Evolutionary conservation across 768 basidiomycete species (phyloP).

Genomic region (Fistulinella prunicolor): DNA sequence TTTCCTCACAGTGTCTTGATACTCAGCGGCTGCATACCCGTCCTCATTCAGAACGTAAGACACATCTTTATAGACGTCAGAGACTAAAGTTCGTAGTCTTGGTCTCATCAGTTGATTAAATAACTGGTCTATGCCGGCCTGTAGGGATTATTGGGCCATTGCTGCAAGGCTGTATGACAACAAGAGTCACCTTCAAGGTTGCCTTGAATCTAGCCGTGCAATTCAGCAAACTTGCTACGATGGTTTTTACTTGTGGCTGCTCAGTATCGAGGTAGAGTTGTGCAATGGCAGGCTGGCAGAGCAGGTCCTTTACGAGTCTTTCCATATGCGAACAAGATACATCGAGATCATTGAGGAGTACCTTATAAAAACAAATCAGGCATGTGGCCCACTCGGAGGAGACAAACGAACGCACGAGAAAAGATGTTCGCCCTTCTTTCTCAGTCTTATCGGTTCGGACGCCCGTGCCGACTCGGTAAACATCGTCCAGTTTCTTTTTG

Average conservation of each 20-base stretch:
- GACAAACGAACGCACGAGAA: conserved; percentile 61
- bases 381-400: neutral
- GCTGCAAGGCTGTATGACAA: neutral
- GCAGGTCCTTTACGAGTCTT: conserved; percentile 67
- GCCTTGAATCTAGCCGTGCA: conserved; percentile 65
- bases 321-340: conserved; percentile 88
- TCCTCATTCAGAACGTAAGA: conserved; percentile 91
- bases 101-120: conserved; percentile 95
- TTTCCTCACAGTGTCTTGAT: conserved; percentile 83
- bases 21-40: conserved; percentile 75
- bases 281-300: conserved; percentile 47
- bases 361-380: conserved; percentile 43
- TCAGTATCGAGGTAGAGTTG: conserved; percentile 70
- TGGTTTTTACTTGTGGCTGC: conserved; percentile 44
- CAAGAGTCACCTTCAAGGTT: conserved; percentile 64
- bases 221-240: conserved; percentile 49
- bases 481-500: conserved; percentile 83
- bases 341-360: conserved; percentile 91
- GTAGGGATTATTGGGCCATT: conserved; percentile 3
- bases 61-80: conserved; percentile 88
- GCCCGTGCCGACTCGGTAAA: conserved; percentile 61
- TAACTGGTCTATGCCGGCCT: conserved; percentile 88
- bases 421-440: conserved; percentile 71
- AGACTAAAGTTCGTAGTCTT: conserved; percentile 74
- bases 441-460: conserved; percentile 73